phyloP scores from a whole-genome alignment of 2,329 filamentous ascomycete species.

The Penicillium brasilianum region DNA sequence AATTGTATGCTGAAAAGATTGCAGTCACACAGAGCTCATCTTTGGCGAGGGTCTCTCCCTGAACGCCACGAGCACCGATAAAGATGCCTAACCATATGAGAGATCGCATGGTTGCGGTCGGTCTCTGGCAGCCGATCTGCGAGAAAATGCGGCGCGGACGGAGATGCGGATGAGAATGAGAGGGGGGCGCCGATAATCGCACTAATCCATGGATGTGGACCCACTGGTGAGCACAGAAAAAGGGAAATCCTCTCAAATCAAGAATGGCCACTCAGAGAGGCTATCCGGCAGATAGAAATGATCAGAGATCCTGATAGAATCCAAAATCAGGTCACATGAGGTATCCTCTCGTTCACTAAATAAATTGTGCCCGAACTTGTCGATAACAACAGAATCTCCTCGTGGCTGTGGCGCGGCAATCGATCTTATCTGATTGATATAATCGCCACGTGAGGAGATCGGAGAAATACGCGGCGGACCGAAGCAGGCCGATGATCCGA shows the following conservation, averaged over 20 bases:
- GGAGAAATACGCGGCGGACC: background rate
- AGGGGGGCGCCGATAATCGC: conserved; percentile 24
- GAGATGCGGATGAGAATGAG: conserved; percentile 1
- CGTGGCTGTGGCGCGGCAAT: background rate
- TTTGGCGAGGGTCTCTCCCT: conserved; percentile 18
- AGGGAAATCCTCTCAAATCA: background rate
- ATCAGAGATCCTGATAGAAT: background rate
- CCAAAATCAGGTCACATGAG: too few relatives aligned
- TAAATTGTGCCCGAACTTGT: too few relatives aligned
- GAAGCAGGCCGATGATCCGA: background rate
- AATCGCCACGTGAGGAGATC: conserved; percentile 9
- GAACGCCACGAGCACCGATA: conserved; percentile 11
- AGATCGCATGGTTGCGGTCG: conserved; percentile 26
- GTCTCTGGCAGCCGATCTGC: background rate
- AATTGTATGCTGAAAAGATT: conserved; percentile 39
- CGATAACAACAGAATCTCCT: background rate
- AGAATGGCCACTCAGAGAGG: background rate
- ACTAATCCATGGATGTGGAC: conserved; percentile 13
- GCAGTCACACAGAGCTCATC: conserved; percentile 42
- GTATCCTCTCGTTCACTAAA: too few relatives aligned
- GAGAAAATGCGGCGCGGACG: background rate
- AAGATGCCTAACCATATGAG: conserved; percentile 26
- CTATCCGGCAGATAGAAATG: too few relatives aligned
- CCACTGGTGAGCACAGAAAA: conserved; percentile 16
- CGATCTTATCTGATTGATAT: conserved; percentile 26